Conservation (phyloP, 371 early-diverging fungal genomes). For the Syncephalastrum monosporum region DNA sequence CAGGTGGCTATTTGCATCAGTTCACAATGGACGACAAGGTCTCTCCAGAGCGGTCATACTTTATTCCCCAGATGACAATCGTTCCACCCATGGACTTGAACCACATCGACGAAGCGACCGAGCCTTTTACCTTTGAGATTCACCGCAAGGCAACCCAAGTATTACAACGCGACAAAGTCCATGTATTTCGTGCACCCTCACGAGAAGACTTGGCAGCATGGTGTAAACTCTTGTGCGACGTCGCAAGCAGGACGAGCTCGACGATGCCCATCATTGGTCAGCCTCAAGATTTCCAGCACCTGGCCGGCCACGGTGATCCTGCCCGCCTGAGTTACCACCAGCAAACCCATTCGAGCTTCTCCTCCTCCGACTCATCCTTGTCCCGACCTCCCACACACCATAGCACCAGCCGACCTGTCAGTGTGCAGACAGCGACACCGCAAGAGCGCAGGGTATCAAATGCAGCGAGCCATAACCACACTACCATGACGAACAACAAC, state of each 20-base stretch:
- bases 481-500: too few relatives aligned
- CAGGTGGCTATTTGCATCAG: slow-evolving; percentile 46
- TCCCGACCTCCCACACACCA: too few relatives aligned
- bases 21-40: slow-evolving; percentile 38
- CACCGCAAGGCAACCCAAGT: slow-evolving; percentile 14
- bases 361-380: too few relatives aligned
- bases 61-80: slow-evolving; percentile 30
- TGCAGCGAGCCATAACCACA: too few relatives aligned
- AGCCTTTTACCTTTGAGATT: slow-evolving; percentile 16
- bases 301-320: too few relatives aligned
- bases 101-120: slow-evolving; percentile 9
- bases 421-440: too few relatives aligned
- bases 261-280: neutral
- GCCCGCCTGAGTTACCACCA: neutral
- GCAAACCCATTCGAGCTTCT: slow-evolving; percentile 5
- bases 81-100: slow-evolving; percentile 26
- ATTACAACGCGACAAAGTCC: slow-evolving; percentile 15
- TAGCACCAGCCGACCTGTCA: too few relatives aligned
- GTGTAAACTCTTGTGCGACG: slow-evolving; percentile 16
- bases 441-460: too few relatives aligned
- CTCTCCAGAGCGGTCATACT: slow-evolving; percentile 41
- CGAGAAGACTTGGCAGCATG: slow-evolving; percentile 17
- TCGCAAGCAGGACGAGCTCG: slow-evolving; percentile 1
- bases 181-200: slow-evolving; percentile 13
- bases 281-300: neutral